A percentile compares a stretch with the other conserved stretches of the same genome.
These are phyloP conservation scores for Aegilops sharonensis DNA, from an alignment of 176 grass and related monocot genomes.

Conservation along the genomic window DNA sequence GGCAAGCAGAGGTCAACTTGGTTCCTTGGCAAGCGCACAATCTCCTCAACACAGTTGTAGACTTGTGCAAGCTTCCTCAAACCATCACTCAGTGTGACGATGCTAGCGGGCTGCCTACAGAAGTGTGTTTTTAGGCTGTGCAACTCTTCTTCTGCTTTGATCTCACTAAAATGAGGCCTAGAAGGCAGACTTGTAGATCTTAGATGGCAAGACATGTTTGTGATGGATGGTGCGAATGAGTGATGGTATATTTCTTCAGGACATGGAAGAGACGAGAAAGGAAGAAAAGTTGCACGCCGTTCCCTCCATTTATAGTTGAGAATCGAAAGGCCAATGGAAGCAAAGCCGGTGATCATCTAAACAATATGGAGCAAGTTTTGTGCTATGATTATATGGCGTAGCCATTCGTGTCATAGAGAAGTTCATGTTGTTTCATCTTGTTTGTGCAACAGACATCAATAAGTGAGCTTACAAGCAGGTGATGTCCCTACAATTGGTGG, in stretches of 20 bases:
- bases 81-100: not conserved
- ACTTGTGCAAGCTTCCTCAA: conserved; percentile 29
- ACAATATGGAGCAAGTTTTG: not conserved
- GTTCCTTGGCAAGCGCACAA: conserved; percentile 38
- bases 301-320: conserved; percentile 27
- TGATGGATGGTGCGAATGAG: not conserved
- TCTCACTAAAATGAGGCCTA: conserved; percentile 2
- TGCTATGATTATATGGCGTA: not conserved
- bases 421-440: not conserved
- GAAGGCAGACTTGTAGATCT: conserved; percentile 46
- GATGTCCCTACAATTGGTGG: conserved; percentile 4
- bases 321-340: not conserved
- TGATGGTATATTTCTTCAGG: not conserved
- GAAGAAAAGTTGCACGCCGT: not conserved
- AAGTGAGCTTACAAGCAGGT: conserved; percentile 6
- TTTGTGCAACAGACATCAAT: conserved; percentile 28
- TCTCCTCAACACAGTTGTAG: conserved; percentile 30
- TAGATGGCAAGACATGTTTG: conserved; percentile 42
- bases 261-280: conserved; percentile 18
- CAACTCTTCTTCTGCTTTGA: conserved; percentile 39
- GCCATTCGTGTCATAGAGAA: not conserved
- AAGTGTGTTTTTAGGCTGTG: conserved; percentile 9
- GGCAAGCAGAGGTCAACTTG: conserved; percentile 18
- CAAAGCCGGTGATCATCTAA: not conserved
- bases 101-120: conserved; percentile 8